Base-by-base conservation (phyloP, 441 rosid species). In the Manihot esculenta region DNA sequence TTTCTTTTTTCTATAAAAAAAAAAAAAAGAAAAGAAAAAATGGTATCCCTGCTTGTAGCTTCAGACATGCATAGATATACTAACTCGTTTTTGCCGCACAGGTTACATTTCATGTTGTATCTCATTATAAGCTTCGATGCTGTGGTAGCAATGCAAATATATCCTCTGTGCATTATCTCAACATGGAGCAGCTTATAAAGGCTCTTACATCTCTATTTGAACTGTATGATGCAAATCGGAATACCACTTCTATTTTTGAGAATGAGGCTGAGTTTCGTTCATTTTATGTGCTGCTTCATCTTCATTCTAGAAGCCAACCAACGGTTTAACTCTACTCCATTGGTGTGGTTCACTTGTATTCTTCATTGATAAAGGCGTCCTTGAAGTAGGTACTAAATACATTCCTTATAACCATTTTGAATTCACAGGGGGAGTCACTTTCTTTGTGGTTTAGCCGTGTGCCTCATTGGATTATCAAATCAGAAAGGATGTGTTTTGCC, bases 131-230 rank as follows among this genome's bases (percentile, higher is more conserved):
- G 87, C 91, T 94, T 71, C 86, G 69, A 69, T 69, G 70, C 10
- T 72, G 69, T 68, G 72, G 89, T 49, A 66, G 76, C 69, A 64
- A 72, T 68, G 24, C 86, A 68, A 79, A 69, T 73, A 77, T 80
- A 69, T 80, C 89, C 64, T 79, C 98, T 62, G 60, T 81, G 84
- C 91, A 78, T 71, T 78, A 91, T 83, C 92, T 94, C 67, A 90
- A 94, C 79, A 78, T 84, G 89, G 97, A 94, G 87, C 98, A 94
- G 81, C 91, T 94, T 68, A 75, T 80, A 35, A 94, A 94, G 83
- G 69, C 92, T 66, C 76, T 91, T 71, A 77, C 85, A 48, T 82
- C 97, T 71, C 82, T 94, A 26, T 94, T 86, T 83, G 72, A 78
- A 76, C 81, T 94, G 56, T 94, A 94, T 73, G 96, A 88, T 68